Evolutionary conservation across 345 rosid species (phyloP).

Genomic region (Brassica juncea): DNA sequence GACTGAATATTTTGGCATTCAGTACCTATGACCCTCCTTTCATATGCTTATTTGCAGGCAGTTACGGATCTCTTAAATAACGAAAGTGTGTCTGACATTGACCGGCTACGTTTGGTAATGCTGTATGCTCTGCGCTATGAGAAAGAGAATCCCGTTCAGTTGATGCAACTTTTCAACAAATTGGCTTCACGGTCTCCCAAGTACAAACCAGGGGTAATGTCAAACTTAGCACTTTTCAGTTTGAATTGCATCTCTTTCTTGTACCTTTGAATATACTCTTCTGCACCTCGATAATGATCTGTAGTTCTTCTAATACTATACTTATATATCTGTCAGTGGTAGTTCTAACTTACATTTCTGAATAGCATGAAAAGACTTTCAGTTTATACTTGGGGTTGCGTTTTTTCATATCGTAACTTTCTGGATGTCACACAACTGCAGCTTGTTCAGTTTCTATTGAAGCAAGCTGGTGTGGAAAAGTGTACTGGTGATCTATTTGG

Average conservation of each 20-base stretch:
- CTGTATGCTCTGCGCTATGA: no score
- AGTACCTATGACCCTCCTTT: conserved; percentile 22
- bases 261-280: not conserved
- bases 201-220: conserved; percentile 90
- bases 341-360: not conserved
- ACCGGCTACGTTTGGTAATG: no score
- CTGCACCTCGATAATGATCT: no score
- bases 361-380: not conserved
- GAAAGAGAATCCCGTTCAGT: no score
- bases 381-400: not conserved
- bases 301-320: no score
- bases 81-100: no score
- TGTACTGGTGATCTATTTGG: conserved; percentile 95
- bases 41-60: conserved; percentile 61
- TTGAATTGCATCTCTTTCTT: conserved; percentile 11
- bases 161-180: conserved; percentile 97
- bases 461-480: conserved; percentile 94
- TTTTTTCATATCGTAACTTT: conserved; percentile 22
- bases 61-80: conserved; percentile 93
- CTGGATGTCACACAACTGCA: conserved; percentile 47
- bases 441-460: conserved; percentile 92
- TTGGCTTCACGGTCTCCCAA: conserved; percentile 83
- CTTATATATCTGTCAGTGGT: not conserved
- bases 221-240: conserved; percentile 21
- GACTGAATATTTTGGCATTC: conserved; percentile 1